A percentile compares a stretch with the other conserved stretches of the same genome.
phyloP scores from a whole-genome alignment of 306 rosid species.

The Heteromeles arbutifolia region DNA sequence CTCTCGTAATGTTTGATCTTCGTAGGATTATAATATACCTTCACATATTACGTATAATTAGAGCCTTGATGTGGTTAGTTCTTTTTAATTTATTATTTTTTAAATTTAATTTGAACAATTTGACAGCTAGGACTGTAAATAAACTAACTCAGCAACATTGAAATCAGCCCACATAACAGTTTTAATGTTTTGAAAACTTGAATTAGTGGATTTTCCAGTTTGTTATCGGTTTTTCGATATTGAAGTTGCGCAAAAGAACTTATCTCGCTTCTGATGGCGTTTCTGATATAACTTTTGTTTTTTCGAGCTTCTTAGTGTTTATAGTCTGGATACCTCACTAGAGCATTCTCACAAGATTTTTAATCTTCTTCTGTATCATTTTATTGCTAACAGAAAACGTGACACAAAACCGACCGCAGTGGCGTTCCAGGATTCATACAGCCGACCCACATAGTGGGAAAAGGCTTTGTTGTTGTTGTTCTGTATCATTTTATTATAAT shows the following conservation, averaged over 20 bases:
- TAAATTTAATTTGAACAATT: not conserved
- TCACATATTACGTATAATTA: not conserved
- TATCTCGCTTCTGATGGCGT: not conserved
- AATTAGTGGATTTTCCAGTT: not conserved
- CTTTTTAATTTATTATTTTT: too few species aligned
- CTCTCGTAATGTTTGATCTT: not conserved
- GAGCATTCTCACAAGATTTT: slow-evolving; percentile 18
- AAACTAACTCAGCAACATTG: not conserved
- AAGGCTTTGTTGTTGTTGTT: too few species aligned
- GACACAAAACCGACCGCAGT: too few species aligned
- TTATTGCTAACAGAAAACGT: not conserved
- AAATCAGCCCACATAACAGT: not conserved
- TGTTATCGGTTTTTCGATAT: not conserved
- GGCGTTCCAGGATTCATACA: too few species aligned
- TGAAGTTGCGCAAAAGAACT: not conserved
- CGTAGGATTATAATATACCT: not conserved
- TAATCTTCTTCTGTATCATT: not conserved
- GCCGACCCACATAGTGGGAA: too few species aligned
- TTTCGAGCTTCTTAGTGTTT: not conserved
- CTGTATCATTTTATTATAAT: not conserved
- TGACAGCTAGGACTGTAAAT: not conserved
- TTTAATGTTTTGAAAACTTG: not conserved
- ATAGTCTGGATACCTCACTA: not conserved
- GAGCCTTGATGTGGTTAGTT: not conserved
- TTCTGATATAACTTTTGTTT: not conserved